phyloP scores from a whole-genome alignment of 192 early-diverging fungal species.

The Gonapodya sp. region DNA sequence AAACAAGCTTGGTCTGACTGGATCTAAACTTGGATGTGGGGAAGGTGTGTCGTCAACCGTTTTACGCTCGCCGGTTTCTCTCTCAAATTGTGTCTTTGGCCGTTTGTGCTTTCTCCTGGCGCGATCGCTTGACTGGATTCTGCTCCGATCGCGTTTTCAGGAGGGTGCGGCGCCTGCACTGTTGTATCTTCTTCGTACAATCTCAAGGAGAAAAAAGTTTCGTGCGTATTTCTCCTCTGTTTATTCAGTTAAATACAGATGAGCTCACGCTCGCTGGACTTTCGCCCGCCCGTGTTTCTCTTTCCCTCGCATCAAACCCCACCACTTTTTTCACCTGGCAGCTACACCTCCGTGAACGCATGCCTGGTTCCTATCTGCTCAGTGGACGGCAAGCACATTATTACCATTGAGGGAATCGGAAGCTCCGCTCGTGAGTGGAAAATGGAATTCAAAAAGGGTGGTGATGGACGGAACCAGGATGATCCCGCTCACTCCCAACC shows the following conservation, averaged over 20 bases:
- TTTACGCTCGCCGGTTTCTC: neutral
- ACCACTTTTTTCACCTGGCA: too few relatives aligned
- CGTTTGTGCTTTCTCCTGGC: too few relatives aligned
- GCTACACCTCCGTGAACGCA: constrained; percentile 42
- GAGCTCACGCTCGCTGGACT: neutral
- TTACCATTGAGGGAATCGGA: constrained; percentile 61
- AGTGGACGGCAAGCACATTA: constrained; percentile 69
- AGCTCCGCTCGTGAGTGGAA: neutral
- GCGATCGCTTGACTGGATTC: too few relatives aligned
- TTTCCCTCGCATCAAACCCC: neutral
- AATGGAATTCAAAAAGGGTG: neutral
- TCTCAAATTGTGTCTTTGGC: too few relatives aligned
- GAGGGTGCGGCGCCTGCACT: constrained; percentile 71
- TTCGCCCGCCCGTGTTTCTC: neutral
- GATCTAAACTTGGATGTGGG: constrained; percentile 16
- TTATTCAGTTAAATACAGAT: neutral
- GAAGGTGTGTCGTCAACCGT: constrained; percentile 4
- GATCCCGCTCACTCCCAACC: neutral
- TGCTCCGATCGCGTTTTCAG: constrained; percentile 20
- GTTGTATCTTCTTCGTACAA: constrained; percentile 61
- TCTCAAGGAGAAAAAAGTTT: constrained; percentile 28
- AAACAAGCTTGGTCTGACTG: constrained; percentile 43
- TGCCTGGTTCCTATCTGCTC: constrained; percentile 64
- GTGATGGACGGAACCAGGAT: neutral
- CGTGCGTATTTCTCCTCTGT: too few relatives aligned